Conservation (phyloP, 106 monocot genomes). For the Acanthochlamys bracteata region DNA sequence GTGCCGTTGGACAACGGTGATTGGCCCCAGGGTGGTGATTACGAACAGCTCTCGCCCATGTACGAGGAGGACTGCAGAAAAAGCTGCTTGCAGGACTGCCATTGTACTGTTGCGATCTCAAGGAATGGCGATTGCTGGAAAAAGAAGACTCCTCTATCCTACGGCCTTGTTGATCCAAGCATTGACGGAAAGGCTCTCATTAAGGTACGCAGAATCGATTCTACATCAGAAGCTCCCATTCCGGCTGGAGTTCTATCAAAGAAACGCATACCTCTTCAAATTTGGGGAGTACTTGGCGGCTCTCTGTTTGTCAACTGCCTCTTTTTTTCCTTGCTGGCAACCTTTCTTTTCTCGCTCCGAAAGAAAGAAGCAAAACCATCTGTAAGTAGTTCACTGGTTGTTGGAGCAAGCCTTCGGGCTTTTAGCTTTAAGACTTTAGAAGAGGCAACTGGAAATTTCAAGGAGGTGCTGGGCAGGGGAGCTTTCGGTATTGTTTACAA, state of each 20-base stretch:
- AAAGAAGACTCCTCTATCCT: slow-evolving; percentile 20
- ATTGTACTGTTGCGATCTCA: slow-evolving; percentile 13
- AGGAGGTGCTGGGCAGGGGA: slow-evolving; percentile 17
- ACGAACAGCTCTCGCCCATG: background rate
- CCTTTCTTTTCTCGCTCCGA: background rate
- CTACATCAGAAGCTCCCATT: background rate
- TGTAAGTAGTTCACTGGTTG: background rate
- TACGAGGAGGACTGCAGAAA: slow-evolving; percentile 1
- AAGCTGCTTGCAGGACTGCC: slow-evolving; percentile 17
- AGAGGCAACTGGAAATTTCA: slow-evolving; percentile 11
- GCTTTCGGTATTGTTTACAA: slow-evolving; percentile 16
- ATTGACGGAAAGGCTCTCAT: background rate
- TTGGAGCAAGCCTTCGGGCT: background rate
- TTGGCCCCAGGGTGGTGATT: background rate
- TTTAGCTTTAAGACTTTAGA: slow-evolving; percentile 9
- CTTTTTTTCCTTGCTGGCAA: background rate
- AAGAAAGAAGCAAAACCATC: background rate
- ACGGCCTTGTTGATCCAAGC: slow-evolving; percentile 3
- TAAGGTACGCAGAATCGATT: background rate
- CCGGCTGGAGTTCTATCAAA: background rate
- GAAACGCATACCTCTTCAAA: background rate
- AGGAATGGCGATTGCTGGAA: slow-evolving; percentile 6
- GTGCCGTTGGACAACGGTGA: background rate
- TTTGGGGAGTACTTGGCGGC: background rate
- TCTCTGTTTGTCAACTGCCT: background rate